Evolutionary conservation across 2,329 filamentous ascomycete genomes (phyloP).

Genomic region (Trichoderma asperellum): DNA sequence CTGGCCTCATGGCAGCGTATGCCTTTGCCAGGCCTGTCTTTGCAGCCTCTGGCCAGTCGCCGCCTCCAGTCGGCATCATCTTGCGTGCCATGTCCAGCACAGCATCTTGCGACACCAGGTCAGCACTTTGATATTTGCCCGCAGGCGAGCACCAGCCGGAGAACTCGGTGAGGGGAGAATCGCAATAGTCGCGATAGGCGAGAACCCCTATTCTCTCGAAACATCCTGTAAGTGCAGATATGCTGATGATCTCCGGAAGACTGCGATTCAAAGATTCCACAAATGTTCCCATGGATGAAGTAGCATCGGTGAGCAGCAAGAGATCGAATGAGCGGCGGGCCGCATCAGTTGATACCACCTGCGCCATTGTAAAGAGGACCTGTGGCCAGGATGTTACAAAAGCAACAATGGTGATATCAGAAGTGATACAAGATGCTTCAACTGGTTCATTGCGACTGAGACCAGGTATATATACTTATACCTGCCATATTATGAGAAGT

Average conservation of each 20-base stretch:
- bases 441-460: neutral
- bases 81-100: conserved; percentile 43
- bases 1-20: conserved; percentile 51
- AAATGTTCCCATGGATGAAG: conserved; percentile 50
- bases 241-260: conserved; percentile 54
- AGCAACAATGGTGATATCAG: neutral
- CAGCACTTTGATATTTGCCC: conserved; percentile 25
- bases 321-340: conserved; percentile 46
- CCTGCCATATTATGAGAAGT: neutral
- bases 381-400: neutral
- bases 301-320: conserved; percentile 52
- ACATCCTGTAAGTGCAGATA: conserved; percentile 53
- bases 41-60: conserved; percentile 52
- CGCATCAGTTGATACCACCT: conserved; percentile 16
- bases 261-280: conserved; percentile 49
- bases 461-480: neutral
- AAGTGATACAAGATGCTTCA: neutral
- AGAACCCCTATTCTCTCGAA: conserved; percentile 56
- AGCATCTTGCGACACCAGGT: conserved; percentile 38
- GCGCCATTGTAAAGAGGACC: conserved; percentile 29
- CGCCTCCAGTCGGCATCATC: conserved; percentile 43
- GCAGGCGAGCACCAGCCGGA: conserved; percentile 51
- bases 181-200: conserved; percentile 55
- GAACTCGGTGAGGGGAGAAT: conserved; percentile 47
- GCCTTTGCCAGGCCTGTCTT: conserved; percentile 54